Conservation (phyloP, 306 rosid genomes). For the Clitoria ternatea region DNA sequence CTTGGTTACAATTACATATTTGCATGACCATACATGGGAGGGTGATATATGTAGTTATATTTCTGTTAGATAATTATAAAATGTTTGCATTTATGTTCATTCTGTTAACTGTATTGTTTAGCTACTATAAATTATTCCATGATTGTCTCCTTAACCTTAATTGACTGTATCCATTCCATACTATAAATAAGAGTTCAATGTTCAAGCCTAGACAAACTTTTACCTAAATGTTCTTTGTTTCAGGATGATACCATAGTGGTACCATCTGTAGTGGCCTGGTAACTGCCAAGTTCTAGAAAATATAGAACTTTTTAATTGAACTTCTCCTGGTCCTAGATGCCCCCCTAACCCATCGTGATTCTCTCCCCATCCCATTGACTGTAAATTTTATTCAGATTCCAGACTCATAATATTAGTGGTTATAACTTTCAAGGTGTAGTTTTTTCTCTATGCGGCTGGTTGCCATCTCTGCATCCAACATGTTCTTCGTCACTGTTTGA, state of each 20-base stretch:
- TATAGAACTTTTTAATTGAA: not conserved
- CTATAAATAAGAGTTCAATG: not conserved
- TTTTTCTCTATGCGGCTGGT: not conserved
- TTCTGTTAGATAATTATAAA: not conserved
- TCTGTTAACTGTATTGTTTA: not conserved
- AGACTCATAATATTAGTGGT: not conserved
- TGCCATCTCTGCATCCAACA: not conserved
- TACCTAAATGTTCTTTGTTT: not conserved
- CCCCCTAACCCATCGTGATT: not conserved
- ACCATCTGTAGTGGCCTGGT: not conserved
- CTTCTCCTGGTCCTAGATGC: not conserved
- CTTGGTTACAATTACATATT: too few species aligned
- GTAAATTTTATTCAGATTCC: not conserved
- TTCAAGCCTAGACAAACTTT: not conserved
- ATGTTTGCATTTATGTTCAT: not conserved
- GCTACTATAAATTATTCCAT: not conserved
- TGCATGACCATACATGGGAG: too few species aligned
- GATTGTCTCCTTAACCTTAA: not conserved
- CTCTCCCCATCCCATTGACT: not conserved
- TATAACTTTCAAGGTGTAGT: not conserved
- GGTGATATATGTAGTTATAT: not conserved
- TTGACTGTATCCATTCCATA: not conserved
- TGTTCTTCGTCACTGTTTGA: not conserved
- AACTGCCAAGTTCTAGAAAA: not conserved
- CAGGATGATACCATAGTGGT: not conserved